Evolutionary conservation across 169 alveolate species (phyloP), one percentile per base, ranked within the genome.

Genomic region (Plasmodium relictum): DNA sequence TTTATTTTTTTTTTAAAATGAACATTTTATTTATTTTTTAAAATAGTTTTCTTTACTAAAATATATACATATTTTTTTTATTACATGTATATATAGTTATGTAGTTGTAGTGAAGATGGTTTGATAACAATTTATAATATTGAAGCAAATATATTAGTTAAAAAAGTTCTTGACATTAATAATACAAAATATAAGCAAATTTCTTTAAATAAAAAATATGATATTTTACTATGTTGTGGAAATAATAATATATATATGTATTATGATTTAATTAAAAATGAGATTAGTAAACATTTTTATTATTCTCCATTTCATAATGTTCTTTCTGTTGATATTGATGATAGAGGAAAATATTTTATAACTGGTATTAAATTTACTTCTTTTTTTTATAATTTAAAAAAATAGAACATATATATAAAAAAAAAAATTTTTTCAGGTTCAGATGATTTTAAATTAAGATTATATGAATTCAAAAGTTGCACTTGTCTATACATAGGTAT

Each of bases 231-330:
- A 66, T 78, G 89, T 52, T 78, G 74, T 20, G 89, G 89, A 63
- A 78, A 78, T 50, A 78, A 78, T 45, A 78, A 78, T 50, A 78
- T 78, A 41, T 78, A 63, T 78, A 78, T 78, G 89, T 78, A 78
- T 18, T 78, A 78, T 69, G 89, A 78, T 65, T 78, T 78, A 56
- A 65, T 78, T 26, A 78, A 78, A 42, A 31, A 78, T 24, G 78
- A 78, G 3, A 50, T 78, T 58, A 48, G 58, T 42, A 78, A 78
- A 58, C 48, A 78, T 41, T 78, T 78, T 78, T 78, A 78, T 56
- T 78, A 78, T 65, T 78, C 89, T 45, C 89, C 89, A 9, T 78
- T 65, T 22, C 89, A 78, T 54, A 78, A 62, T 50, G 61, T 78
- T 16, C 89, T 48, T n/a, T 50, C 89, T 18, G 61, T 78, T 14